These are phyloP conservation scores for Corynascus novoguineensis DNA, from an alignment of 495 filamentous ascomycete genomes.

Conservation along the genomic window DNA sequence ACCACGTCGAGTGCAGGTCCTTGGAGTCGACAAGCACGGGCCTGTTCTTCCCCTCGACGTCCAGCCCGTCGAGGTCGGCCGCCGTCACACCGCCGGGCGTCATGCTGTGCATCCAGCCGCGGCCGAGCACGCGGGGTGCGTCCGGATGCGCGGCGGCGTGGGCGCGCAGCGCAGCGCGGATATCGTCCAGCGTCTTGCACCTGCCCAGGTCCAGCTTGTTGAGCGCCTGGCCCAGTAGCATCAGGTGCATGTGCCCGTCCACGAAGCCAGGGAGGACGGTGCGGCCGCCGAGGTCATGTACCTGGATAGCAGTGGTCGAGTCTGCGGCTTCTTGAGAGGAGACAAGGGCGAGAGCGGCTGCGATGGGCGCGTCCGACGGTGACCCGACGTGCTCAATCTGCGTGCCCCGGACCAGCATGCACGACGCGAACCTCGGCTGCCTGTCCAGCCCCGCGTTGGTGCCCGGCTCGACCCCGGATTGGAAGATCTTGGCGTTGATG, in stretches of 20 bases:
- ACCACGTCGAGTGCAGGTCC: conserved; percentile 60
- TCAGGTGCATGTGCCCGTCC: conserved; percentile 59
- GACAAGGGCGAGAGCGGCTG: conserved; percentile 22
- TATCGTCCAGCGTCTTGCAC: conserved; percentile 52
- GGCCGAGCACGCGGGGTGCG: conserved; percentile 48
- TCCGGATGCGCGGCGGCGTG: conserved; percentile 49
- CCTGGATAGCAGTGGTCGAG: conserved; percentile 11
- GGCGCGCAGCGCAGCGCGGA: conserved; percentile 44
- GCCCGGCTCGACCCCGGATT: conserved; percentile 22
- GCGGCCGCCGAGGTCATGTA: conserved; percentile 44
- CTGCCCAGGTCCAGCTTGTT: conserved; percentile 50
- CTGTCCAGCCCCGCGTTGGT: conserved; percentile 25
- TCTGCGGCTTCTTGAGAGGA: conserved; percentile 17
- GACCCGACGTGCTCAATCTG: conserved; percentile 43
- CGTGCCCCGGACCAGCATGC: conserved; percentile 33
- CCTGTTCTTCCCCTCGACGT: conserved; percentile 26
- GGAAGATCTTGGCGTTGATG: conserved; percentile 30
- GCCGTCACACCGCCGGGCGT: conserved; percentile 48
- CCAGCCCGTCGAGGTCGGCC: conserved; percentile 71
- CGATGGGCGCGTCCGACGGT: conserved; percentile 29
- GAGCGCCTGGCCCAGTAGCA: conserved; percentile 55
- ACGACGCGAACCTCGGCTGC: conserved; percentile 33
- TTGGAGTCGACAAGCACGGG: conserved; percentile 59
- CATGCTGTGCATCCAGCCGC: conserved; percentile 58
- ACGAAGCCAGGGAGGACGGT: conserved; percentile 59